Evolutionary conservation across 495 filamentous ascomycete species (phyloP).

Genomic region (Penicillium antarcticum): DNA sequence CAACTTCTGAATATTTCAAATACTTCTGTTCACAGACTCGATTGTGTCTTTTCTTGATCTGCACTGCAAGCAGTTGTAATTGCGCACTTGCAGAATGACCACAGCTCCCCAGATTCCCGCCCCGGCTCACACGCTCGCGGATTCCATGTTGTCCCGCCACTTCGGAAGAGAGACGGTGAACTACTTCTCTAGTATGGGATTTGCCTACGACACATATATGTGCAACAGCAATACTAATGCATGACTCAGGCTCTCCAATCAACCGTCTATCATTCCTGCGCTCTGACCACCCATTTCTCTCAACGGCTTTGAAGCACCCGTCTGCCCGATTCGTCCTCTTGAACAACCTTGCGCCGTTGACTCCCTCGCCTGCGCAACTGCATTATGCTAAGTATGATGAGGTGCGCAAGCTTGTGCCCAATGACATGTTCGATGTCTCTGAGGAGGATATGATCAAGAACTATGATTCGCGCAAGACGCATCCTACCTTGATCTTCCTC

Average conservation of each 20-base stretch:
- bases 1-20: too few species aligned
- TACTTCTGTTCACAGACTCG: too few species aligned
- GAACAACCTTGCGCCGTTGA: constrained; percentile 74
- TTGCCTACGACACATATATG: constrained; percentile 2
- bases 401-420: constrained; percentile 65
- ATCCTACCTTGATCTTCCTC: constrained; percentile 76
- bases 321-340: constrained; percentile 71
- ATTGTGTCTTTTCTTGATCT: too few species aligned
- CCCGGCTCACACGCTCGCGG: constrained; percentile 60
- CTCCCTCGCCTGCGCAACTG: constrained; percentile 52
- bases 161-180: constrained; percentile 91
- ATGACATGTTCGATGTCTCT: constrained; percentile 63
- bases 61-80: constrained; percentile 37
- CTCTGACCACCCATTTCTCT: constrained; percentile 73
- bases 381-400: constrained; percentile 61
- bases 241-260: constrained; percentile 57
- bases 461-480: constrained; percentile 68
- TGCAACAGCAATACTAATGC: constrained; percentile 7
- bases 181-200: constrained; percentile 77
- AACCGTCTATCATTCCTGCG: constrained; percentile 87
- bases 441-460: constrained; percentile 70
- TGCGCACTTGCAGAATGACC: constrained; percentile 25
- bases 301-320: constrained; percentile 68
- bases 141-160: constrained; percentile 80
- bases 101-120: constrained; percentile 42